Conservation (phyloP, 805 yeast species). For the Cyberlindnera maclurae region DNA sequence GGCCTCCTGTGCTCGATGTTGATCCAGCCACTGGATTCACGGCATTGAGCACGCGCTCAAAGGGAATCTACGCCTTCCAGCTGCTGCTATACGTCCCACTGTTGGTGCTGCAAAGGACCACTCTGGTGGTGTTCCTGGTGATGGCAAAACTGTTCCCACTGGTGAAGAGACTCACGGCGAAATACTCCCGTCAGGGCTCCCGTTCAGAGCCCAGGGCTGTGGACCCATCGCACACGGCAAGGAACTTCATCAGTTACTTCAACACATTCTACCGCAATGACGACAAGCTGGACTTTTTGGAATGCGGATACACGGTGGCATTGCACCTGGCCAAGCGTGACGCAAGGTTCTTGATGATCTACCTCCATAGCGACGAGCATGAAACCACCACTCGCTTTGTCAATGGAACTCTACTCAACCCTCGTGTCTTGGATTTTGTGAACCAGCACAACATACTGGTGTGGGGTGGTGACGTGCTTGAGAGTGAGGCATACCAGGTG, state of each 20-base stretch:
- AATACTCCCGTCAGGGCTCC: conserved; percentile 31
- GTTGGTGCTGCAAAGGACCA: conserved; percentile 24
- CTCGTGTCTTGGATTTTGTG: conserved; percentile 39
- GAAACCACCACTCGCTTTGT: conserved; percentile 53
- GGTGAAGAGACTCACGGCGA: conserved; percentile 28
- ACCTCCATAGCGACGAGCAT: conserved; percentile 66
- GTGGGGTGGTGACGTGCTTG: conserved; percentile 87
- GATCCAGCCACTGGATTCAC: conserved; percentile 5
- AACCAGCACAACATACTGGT: conserved; percentile 47
- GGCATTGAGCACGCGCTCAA: conserved; percentile 20
- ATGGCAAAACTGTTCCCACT: conserved; percentile 29
- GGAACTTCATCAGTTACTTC: conserved; percentile 42
- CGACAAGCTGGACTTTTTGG: conserved; percentile 34
- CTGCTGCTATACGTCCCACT: conserved; percentile 28
- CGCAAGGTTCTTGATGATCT: conserved; percentile 65
- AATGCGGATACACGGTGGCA: conserved; percentile 78
- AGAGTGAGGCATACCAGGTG: conserved; percentile 77
- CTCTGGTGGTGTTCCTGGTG: conserved; percentile 21
- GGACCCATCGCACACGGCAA: conserved; percentile 49
- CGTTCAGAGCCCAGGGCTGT: conserved; percentile 28
- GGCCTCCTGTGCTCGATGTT: conserved; percentile 23
- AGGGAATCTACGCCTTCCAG: conserved; percentile 23
- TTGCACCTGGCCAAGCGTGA: conserved; percentile 61
- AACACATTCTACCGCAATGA: conserved; percentile 35
- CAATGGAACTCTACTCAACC: conserved; percentile 45